Evolutionary conservation across 2,329 filamentous ascomycete species (phyloP).

Genomic region (Cercospora sesami): DNA sequence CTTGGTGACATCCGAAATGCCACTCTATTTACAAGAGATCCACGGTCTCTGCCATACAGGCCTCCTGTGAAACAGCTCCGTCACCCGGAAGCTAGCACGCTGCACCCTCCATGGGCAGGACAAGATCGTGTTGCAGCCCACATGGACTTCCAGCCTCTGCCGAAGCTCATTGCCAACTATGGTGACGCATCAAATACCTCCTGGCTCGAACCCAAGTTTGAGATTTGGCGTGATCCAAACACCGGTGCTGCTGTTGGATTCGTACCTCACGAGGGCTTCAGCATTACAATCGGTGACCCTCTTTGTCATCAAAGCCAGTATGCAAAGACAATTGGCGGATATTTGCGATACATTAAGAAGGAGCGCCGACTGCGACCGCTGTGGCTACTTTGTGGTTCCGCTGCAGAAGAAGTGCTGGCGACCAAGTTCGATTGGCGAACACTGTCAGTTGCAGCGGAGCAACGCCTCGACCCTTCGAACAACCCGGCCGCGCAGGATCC

Average conservation of each 20-base stretch:
- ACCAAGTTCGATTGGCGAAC: conserved; percentile 82
- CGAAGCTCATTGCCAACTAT: conserved; percentile 91
- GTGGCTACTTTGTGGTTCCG: conserved; percentile 83
- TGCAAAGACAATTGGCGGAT: conserved; percentile 68
- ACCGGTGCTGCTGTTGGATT: conserved; percentile 86
- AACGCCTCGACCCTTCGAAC: conserved; percentile 74
- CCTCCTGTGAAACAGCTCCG: conserved; percentile 65
- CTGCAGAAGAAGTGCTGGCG: conserved; percentile 76
- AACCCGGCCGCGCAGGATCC: conserved; percentile 66
- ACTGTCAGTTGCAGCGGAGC: conserved; percentile 83
- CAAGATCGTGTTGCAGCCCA: conserved; percentile 50
- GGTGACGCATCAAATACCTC: conserved; percentile 92
- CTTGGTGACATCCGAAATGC: conserved; percentile 87
- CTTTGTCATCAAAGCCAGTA: conserved; percentile 80
- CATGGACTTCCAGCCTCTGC: conserved; percentile 67
- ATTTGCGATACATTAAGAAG: conserved; percentile 72
- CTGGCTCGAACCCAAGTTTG: conserved; percentile 85
- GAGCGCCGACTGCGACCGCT: conserved; percentile 73
- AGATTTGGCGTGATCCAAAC: conserved; percentile 76
- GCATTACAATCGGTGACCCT: conserved; percentile 83
- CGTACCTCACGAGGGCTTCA: conserved; percentile 73
- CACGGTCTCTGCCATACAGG: conserved; percentile 76
- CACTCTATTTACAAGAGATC: conserved; percentile 83
- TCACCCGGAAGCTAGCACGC: conserved; percentile 83
- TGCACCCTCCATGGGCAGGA: conserved; percentile 64